Evolutionary conservation across 768 basidiomycete species (phyloP), one percentile per base, ranked within the genome.

Genomic region (Russula sp.): DNA sequence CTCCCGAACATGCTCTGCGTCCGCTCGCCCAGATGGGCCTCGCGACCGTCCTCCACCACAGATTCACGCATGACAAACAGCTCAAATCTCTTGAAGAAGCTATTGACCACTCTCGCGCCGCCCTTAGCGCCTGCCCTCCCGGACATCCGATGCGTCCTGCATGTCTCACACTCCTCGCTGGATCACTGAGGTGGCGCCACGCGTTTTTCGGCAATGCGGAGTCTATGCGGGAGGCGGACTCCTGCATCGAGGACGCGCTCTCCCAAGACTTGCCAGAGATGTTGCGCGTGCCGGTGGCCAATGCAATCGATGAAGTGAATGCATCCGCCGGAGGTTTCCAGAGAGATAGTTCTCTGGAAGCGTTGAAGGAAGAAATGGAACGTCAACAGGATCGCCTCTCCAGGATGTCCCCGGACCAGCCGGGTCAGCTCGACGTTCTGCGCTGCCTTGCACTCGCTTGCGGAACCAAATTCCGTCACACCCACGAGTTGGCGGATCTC

Each of bases 151-250:
- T 56, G 4, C 61, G 48, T 14, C 48, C 61, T 3, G n/a, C 8
- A 14, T 62, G 61, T 53, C 55, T 62, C 39, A 13, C 55, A n/a
- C 55, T 56, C 55, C 55, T 62, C 42, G 47, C 61, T 7, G 16
- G 10, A 8, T 49, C 39, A 8, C 55, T 56, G 16, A 49, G 40
- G 48, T 55, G 37, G 48, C 61, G 55, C 18, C 32, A 42, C 40
- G 49, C 55, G 18, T 56, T 42, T 55, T 62, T 56, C 32, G 55
- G 61, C n/a, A 34, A 51, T 22, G 31, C 20, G 20, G 48, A 56
- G 61, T 62, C 27, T n/a, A 32, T 62, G 31, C 37, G 5, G 2
- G 49, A 62, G 49, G 61, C 61, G 1, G 61, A 62, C 49, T 20
- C 55, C 20, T 48, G 48, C 16, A 8, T 27, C 8, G n/a, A 51